Evolutionary conservation across 2,329 filamentous ascomycete species (phyloP).

Genomic region (Parascedosporium putredinis): DNA sequence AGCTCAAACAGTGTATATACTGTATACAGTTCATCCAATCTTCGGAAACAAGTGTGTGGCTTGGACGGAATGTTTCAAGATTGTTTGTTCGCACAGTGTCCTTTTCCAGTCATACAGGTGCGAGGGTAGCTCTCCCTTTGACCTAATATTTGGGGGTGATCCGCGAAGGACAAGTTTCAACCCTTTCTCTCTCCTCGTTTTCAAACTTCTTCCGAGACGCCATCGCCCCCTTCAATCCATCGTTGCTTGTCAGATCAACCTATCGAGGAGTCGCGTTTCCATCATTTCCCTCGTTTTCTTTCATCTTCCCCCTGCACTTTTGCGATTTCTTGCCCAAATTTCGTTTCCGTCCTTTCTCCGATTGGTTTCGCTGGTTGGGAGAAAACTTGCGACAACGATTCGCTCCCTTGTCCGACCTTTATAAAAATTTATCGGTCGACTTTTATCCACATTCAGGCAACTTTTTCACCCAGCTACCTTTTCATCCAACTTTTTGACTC

Average conservation of each 20-base stretch:
- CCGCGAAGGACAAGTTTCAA: conserved; percentile 13
- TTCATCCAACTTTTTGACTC: background rate
- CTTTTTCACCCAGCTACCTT: background rate
- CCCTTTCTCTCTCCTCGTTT: background rate
- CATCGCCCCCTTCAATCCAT: conserved; percentile 4
- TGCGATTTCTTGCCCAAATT: background rate
- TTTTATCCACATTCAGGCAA: background rate
- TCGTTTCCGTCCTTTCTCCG: background rate
- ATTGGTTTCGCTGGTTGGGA: background rate
- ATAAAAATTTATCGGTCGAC: background rate
- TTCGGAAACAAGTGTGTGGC: background rate
- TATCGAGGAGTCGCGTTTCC: conserved; percentile 4
- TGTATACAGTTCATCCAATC: background rate
- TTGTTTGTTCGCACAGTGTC: conserved; percentile 1
- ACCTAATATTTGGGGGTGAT: conserved; percentile 5
- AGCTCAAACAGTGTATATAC: background rate
- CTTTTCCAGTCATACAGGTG: background rate
- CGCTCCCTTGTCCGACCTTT: background rate
- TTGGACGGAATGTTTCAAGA: background rate
- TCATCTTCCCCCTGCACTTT: background rate
- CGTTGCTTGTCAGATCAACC: conserved; percentile 6
- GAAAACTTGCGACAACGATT: background rate
- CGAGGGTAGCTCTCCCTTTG: background rate
- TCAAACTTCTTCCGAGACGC: conserved; percentile 9
- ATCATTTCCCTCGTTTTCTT: conserved; percentile 2